Evolutionary conservation across 257 asterid genomes (phyloP).

Genomic region (Solanum neorickii): DNA sequence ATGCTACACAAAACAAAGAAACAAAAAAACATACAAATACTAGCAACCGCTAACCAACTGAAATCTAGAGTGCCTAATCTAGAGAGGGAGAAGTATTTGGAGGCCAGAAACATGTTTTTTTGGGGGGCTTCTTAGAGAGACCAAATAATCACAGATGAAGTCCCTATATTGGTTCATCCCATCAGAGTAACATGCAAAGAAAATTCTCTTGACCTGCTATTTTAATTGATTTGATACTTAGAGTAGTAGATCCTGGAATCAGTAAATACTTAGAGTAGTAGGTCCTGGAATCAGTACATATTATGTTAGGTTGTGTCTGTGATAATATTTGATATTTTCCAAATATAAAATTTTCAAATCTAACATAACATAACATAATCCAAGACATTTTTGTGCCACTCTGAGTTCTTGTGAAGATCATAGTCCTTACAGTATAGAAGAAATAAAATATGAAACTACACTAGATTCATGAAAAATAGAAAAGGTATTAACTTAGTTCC

Average conservation of each 20-base stretch:
- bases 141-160: not conserved
- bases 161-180: not conserved
- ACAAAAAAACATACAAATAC: not conserved
- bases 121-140: not conserved
- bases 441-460: not conserved
- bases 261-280: not conserved
- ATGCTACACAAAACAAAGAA: not conserved
- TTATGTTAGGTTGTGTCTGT: not conserved
- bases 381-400: not conserved
- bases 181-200: not conserved
- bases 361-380: not conserved
- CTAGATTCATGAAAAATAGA: not conserved
- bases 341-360: not conserved
- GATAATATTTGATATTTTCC: not conserved
- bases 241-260: not conserved
- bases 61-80: not conserved
- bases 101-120: not conserved
- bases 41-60: not conserved
- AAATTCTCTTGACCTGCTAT: not conserved
- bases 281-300: not conserved
- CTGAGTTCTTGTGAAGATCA: not conserved
- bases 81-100: not conserved
- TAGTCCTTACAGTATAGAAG: not conserved
- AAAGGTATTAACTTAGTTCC: not conserved
- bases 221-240: not conserved